Percentiles rank a stretch among this genome's conserved stretches.
Conservation (phyloP, 179 eudicot species). For the Spinacia oleracea region DNA sequence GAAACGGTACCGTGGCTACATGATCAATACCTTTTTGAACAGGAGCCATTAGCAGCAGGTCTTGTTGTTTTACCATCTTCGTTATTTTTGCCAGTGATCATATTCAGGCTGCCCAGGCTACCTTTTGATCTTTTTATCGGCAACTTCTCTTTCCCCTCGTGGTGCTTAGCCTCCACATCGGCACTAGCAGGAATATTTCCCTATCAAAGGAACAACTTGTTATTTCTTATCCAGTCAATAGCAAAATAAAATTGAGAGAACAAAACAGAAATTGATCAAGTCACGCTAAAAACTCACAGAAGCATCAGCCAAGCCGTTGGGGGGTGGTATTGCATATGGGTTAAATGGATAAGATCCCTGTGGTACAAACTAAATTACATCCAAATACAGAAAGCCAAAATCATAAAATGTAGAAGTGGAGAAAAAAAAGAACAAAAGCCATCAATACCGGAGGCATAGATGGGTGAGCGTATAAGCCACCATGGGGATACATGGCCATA, state of each 20-base stretch:
- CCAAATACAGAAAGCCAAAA: slow-evolving; percentile 11
- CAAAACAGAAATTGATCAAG: neutral
- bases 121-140: slow-evolving; percentile 95
- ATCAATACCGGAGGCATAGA: slow-evolving; percentile 82
- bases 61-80: slow-evolving; percentile 70
- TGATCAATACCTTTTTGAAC: slow-evolving; percentile 75
- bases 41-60: slow-evolving; percentile 66
- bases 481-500: slow-evolving; percentile 98
- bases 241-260: neutral
- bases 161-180: slow-evolving; percentile 71
- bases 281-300: slow-evolving; percentile 55
- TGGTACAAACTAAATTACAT: slow-evolving; percentile 12
- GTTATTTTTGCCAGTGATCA: slow-evolving; percentile 79
- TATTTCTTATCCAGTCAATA: neutral
- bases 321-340: slow-evolving; percentile 84
- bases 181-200: slow-evolving; percentile 57
- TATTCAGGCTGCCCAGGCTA: slow-evolving; percentile 92
- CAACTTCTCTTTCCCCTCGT: slow-evolving; percentile 92
- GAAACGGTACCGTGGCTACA: neutral
- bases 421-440: neutral
- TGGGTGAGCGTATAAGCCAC: slow-evolving; percentile 94
- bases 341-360: slow-evolving; percentile 96
- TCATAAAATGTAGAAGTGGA: neutral
- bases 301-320: slow-evolving; percentile 85
- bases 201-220: slow-evolving; percentile 38